Percentiles rank a stretch among this genome's conserved stretches.
Conservation (phyloP, 2,329 filamentous ascomycete species). For the Aspergillus ruber region DNA sequence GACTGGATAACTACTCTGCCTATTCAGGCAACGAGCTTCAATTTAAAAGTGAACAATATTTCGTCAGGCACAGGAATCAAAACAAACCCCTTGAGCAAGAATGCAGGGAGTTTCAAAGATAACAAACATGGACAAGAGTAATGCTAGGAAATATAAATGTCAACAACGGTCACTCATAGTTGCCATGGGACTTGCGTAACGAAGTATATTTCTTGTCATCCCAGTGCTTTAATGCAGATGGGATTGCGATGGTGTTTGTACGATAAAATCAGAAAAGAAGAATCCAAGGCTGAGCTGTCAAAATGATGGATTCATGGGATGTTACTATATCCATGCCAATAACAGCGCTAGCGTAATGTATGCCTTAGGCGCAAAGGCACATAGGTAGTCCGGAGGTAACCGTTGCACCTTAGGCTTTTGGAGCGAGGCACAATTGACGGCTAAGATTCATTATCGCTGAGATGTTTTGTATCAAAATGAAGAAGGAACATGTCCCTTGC, state of each 20-base stretch:
- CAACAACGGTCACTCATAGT: neutral
- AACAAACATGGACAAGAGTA: constrained; percentile 9
- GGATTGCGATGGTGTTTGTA: neutral
- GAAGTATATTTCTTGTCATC: neutral
- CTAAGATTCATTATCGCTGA: too few relatives aligned
- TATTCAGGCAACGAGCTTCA: neutral
- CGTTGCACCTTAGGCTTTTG: neutral
- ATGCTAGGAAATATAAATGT: neutral
- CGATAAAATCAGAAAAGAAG: too few relatives aligned
- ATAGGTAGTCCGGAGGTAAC: neutral
- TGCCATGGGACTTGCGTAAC: constrained; percentile 1
- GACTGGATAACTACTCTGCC: neutral
- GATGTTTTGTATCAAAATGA: too few relatives aligned
- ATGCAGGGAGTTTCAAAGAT: constrained; percentile 17
- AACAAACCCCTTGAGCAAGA: constrained; percentile 24
- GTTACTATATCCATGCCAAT: neutral
- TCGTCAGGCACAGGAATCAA: neutral
- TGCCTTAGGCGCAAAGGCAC: neutral
- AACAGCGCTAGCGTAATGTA: neutral
- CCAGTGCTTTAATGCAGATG: neutral
- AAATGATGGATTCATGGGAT: too few relatives aligned
- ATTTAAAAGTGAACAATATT: neutral
- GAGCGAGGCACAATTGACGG: neutral
- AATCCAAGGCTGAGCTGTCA: too few relatives aligned
- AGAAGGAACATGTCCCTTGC: too few relatives aligned